phyloP scores from a whole-genome alignment of 495 filamentous ascomycete genomes.

The Diplogelasinospora grovesii region DNA sequence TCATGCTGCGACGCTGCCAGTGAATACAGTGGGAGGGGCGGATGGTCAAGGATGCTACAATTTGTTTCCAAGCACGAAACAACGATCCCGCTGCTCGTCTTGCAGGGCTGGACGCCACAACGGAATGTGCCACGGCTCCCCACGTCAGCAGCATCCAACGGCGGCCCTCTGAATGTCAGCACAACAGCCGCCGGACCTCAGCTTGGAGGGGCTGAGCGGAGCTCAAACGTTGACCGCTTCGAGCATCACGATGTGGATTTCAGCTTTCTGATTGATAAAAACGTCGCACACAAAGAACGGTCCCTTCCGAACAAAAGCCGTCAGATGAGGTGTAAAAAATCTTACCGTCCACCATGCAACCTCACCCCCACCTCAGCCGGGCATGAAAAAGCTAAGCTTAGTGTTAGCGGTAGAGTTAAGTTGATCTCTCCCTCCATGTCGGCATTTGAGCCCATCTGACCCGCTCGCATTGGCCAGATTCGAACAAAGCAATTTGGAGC shows the following conservation, averaged over 20 bases:
- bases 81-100: neutral
- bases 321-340: neutral
- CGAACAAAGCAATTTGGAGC: conserved; percentile 7
- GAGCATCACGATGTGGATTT: neutral
- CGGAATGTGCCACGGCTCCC: neutral
- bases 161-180: neutral
- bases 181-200: neutral
- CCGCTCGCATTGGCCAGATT: conserved; percentile 11
- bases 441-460: conserved; percentile 13
- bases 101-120: neutral
- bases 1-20: no score
- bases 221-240: neutral
- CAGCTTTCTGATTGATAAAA: neutral
- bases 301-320: neutral
- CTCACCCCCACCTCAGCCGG: conserved; percentile 1
- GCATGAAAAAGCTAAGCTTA: conserved; percentile 8
- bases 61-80: neutral
- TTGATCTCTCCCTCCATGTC: conserved; percentile 13
- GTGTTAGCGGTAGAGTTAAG: conserved; percentile 4
- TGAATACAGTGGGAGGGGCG: neutral
- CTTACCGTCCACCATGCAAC: neutral
- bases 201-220: neutral
- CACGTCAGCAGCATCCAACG: neutral
- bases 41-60: neutral
- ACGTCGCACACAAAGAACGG: neutral